Base-by-base conservation (phyloP, 2,329 filamentous ascomycete genomes). In the Metarhizium album region DNA sequence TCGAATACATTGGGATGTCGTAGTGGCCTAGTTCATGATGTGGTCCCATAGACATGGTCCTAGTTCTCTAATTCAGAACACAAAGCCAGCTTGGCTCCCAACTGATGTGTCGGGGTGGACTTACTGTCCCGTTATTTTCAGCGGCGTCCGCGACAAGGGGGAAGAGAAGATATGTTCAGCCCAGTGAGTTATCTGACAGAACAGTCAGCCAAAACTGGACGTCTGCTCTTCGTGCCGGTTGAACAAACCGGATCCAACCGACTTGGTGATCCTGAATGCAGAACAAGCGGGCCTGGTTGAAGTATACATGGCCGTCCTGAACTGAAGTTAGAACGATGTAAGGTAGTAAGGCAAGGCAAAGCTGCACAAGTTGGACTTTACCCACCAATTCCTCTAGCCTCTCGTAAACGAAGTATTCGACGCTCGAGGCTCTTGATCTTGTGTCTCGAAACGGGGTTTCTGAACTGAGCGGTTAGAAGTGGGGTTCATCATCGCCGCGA, bases 121-220 rank as follows among this genome's bases (percentile, higher is more conserved):
- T 47, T 59, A 62, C 13, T 67, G 55, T 46, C 73, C 67, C 56
- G 70, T 73, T 47, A 35, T 37, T 18, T 20, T 23, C 3, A 82
- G 63, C 4, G 70, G 67, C 4, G 76, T 80, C 13, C 73, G 68
- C 0, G 77, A 71, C 38, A 79, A 64, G 0, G 75, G 74, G 20
- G 74, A 67, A 1, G 75, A 75, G 55, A 83, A 83, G 23, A 83
- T 79, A 40, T 76, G 71, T 56, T 81, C 74, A 5, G 79, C 78
- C 80, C 80, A 84, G 58, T 83, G 79, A 4, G 70, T 64, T 47
- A 66, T 67, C 76, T 81, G 53, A 23, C 9, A 24, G 33, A 23
- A 47, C 22, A 14, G n/a, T 29, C 22, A 14, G 45, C 27, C 14
- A 40, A 9, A 38, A 5, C 13, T 18, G 33, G 24, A 24, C 24